phyloP scores from a whole-genome alignment of 495 filamentous ascomycete genomes.

The Lophiotrema nucula region DNA sequence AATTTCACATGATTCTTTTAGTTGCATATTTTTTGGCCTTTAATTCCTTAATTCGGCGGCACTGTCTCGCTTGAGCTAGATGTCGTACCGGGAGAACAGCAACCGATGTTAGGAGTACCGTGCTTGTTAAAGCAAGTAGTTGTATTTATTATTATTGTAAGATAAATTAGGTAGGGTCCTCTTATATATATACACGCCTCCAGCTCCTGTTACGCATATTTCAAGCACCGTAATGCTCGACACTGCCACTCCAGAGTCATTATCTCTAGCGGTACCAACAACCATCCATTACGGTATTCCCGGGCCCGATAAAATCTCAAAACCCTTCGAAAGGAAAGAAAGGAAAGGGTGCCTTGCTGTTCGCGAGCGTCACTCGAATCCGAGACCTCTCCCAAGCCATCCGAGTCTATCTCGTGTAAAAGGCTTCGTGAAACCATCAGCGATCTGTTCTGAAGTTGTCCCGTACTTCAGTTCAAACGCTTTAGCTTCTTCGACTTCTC shows the following conservation, averaged over 20 bases:
- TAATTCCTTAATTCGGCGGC: no score
- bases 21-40: no score
- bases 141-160: no score
- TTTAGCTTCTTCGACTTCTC: slow-evolving; percentile 32
- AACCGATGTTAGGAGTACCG: no score
- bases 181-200: neutral
- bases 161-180: no score
- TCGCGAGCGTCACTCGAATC: slow-evolving; percentile 10
- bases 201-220: neutral
- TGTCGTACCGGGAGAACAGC: no score
- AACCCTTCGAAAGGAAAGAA: no score
- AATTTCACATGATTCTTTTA: no score
- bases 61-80: no score
- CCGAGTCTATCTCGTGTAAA: slow-evolving; percentile 34
- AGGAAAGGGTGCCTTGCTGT: no score
- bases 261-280: neutral
- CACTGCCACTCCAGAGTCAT: neutral
- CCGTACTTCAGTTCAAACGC: slow-evolving; percentile 33
- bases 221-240: neutral
- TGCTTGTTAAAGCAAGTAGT: no score
- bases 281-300: neutral
- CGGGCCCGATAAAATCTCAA: neutral
- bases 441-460: slow-evolving; percentile 33
- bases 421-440: slow-evolving; percentile 38
- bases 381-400: slow-evolving; percentile 33